Evolutionary conservation across 1,284 basidiomycete genomes (phyloP).

Genomic region (Ganoderma resinaceum): DNA sequence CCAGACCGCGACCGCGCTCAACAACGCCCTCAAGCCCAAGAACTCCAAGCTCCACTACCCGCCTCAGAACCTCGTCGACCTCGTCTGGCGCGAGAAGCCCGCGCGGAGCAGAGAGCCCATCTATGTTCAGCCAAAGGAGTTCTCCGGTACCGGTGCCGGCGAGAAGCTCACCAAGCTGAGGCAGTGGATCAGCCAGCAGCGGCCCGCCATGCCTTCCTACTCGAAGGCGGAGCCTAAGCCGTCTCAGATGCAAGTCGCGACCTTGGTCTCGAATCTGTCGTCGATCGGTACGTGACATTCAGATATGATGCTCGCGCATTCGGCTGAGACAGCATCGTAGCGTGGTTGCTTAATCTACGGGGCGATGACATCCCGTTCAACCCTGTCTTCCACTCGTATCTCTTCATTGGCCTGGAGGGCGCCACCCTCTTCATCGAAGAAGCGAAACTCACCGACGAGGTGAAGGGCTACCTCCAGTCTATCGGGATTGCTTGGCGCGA

Average conservation of each 20-base stretch:
- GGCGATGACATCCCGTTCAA: slow-evolving; percentile 89
- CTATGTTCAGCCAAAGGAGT: slow-evolving; percentile 78
- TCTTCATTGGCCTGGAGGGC: slow-evolving; percentile 70
- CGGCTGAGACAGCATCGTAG: slow-evolving; percentile 41
- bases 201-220: slow-evolving; percentile 66
- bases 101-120: slow-evolving; percentile 71
- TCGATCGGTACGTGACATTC: slow-evolving; percentile 60
- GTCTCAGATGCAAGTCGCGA: slow-evolving; percentile 69
- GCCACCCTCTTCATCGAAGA: slow-evolving; percentile 76
- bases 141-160: slow-evolving; percentile 68
- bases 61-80: slow-evolving; percentile 86
- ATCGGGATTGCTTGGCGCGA: slow-evolving; percentile 66
- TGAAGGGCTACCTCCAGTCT: slow-evolving; percentile 62
- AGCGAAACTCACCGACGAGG: slow-evolving; percentile 62
- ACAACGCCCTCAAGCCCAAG: slow-evolving; percentile 56
- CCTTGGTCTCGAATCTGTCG: slow-evolving; percentile 66
- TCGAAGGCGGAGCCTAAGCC: slow-evolving; percentile 66
- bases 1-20: slow-evolving; percentile 70
- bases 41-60: slow-evolving; percentile 73
- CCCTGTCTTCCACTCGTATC: slow-evolving; percentile 87
- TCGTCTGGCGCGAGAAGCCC: slow-evolving; percentile 82
- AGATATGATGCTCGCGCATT: not conserved
- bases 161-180: slow-evolving; percentile 66
- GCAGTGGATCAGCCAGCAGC: slow-evolving; percentile 67
- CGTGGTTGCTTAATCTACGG: slow-evolving; percentile 85